Evolutionary conservation across 1,284 basidiomycete genomes (phyloP).

Genomic region (Fomitiporia mediterranea): DNA sequence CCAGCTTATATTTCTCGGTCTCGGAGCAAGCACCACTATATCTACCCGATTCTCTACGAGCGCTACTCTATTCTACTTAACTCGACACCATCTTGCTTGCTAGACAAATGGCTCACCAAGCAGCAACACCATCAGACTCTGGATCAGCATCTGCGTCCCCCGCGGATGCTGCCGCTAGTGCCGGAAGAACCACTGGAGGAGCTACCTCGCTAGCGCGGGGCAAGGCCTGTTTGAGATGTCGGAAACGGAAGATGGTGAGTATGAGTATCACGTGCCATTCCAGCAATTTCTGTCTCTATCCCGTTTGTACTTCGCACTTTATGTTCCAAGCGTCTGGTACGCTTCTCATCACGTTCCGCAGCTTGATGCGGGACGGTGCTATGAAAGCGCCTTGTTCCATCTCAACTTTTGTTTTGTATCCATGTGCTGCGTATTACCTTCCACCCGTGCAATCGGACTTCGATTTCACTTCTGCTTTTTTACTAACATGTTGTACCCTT

Average conservation of each 20-base stretch:
- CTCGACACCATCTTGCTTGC: neutral
- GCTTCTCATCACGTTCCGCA: too few relatives aligned
- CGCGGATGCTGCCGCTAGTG: neutral
- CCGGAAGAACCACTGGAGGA: neutral
- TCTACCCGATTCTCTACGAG: neutral
- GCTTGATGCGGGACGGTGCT: too few relatives aligned
- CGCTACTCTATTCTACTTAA: neutral
- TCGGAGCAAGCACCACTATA: too few relatives aligned
- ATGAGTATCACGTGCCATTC: neutral
- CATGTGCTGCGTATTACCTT: conserved; percentile 25
- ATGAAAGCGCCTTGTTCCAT: conserved; percentile 16
- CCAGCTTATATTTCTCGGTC: too few relatives aligned
- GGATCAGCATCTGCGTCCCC: neutral
- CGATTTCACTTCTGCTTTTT: conserved; percentile 1
- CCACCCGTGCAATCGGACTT: neutral
- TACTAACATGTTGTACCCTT: neutral
- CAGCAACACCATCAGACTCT: neutral
- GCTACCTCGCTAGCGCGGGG: conserved; percentile 30
- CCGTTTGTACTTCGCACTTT: neutral
- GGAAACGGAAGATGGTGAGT: conserved; percentile 28
- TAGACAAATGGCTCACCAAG: neutral
- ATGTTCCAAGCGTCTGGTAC: neutral
- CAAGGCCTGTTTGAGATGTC: conserved; percentile 66
- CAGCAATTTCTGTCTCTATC: neutral
- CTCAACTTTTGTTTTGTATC: neutral